Conservation (phyloP, 345 rosid species). For the Dipteronia sinensis region DNA sequence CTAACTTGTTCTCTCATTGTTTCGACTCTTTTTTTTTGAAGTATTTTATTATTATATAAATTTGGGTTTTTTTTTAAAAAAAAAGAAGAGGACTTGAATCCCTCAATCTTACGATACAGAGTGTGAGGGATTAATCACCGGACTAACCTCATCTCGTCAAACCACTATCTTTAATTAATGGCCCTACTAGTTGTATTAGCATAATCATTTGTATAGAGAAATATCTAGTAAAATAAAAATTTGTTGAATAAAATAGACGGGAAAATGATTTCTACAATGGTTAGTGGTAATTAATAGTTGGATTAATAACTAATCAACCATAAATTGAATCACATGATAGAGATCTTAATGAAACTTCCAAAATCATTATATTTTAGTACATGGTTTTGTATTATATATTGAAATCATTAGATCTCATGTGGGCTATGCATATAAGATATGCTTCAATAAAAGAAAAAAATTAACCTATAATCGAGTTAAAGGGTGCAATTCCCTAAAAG, state of each 20-base stretch:
- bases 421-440: conserved; percentile 28
- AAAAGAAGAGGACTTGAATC: too few species aligned
- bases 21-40: too few species aligned
- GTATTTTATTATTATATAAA: too few species aligned
- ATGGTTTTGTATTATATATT: not conserved
- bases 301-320: conserved; percentile 20
- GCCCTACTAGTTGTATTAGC: conserved; percentile 31
- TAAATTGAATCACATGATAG: conserved; percentile 25
- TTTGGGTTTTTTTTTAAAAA: too few species aligned
- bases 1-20: too few species aligned
- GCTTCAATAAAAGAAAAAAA: conserved; percentile 7
- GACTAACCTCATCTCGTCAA: not conserved
- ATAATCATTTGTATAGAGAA: conserved; percentile 20
- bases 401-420: conserved; percentile 35
- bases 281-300: conserved; percentile 20
- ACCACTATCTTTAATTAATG: conserved; percentile 21
- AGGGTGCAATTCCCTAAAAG: conserved; percentile 23
- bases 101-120: too few species aligned
- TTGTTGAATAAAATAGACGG: conserved; percentile 23
- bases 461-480: conserved; percentile 10
- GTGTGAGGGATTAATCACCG: too few species aligned
- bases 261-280: conserved; percentile 22
- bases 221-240: conserved; percentile 17
- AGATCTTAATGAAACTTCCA: conserved; percentile 29
- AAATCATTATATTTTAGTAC: conserved; percentile 5